These are phyloP conservation scores for Centaurea solstitialis DNA, from an alignment of 129 eudicot species.

Conservation along the genomic window DNA sequence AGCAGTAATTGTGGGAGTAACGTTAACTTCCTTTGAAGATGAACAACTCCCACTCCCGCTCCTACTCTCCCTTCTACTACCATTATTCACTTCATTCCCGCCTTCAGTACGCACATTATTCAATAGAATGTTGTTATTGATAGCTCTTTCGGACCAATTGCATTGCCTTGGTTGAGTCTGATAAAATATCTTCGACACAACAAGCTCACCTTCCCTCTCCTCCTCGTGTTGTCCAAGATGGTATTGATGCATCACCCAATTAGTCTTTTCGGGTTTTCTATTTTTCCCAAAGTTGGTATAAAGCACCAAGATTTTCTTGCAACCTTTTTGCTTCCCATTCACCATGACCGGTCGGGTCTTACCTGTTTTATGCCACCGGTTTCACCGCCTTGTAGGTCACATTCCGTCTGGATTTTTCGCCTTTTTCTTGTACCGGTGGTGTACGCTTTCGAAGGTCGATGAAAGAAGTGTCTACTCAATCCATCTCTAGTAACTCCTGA, in stretches of 20 bases:
- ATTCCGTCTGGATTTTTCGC: slow-evolving; percentile 85
- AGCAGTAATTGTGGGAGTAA: background rate
- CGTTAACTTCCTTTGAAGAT: slow-evolving; percentile 50
- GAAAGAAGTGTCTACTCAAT: slow-evolving; percentile 87
- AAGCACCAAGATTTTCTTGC: slow-evolving; percentile 89
- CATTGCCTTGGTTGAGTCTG: slow-evolving; percentile 98
- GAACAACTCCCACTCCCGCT: slow-evolving; percentile 66
- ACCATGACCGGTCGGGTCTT: slow-evolving; percentile 87
- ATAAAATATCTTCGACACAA: slow-evolving; percentile 87
- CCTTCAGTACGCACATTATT: slow-evolving; percentile 24
- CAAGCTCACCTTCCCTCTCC: slow-evolving; percentile 94
- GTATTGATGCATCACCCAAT: slow-evolving; percentile 99
- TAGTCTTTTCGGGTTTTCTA: slow-evolving; percentile 88
- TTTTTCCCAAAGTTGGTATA: slow-evolving; percentile 93
- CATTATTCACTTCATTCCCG: slow-evolving; percentile 21
- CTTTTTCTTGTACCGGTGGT: slow-evolving; percentile 96
- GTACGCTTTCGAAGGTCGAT: slow-evolving; percentile 96
- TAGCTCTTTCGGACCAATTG: slow-evolving; percentile 55
- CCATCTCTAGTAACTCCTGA: slow-evolving; percentile 96
- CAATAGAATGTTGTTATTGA: slow-evolving; percentile 4
- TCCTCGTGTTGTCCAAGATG: slow-evolving; percentile 90
- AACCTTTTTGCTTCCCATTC: slow-evolving; percentile 82
- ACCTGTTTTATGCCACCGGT: slow-evolving; percentile 99
- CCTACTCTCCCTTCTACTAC: slow-evolving; percentile 43
- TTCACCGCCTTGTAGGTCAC: slow-evolving; percentile 85